Conservation (phyloP, 2,329 filamentous ascomycete species). For the Penicillium sp. region DNA sequence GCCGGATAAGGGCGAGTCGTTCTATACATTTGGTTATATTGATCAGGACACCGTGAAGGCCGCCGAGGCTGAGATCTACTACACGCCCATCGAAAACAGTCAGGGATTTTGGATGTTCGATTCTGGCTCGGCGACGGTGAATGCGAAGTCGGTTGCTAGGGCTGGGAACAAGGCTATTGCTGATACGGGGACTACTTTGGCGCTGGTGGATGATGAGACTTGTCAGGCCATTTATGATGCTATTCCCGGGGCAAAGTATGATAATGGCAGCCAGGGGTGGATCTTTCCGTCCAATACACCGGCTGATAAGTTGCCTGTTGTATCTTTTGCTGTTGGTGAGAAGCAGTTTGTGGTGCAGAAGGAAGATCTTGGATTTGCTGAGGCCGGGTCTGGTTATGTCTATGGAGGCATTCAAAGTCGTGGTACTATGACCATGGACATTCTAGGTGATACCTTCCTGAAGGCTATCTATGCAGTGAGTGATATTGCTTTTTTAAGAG, state of each 20-base stretch:
- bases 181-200: conserved; percentile 69
- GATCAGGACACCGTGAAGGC: conserved; percentile 59
- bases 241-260: conserved; percentile 61
- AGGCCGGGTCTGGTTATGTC: conserved; percentile 53
- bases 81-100: conserved; percentile 60
- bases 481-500: conserved; percentile 4
- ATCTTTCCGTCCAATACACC: conserved; percentile 57
- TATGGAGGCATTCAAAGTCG: conserved; percentile 67
- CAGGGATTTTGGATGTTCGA: conserved; percentile 68
- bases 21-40: conserved; percentile 73
- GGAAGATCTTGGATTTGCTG: conserved; percentile 60
- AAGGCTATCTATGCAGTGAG: conserved; percentile 63
- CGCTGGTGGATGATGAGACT: conserved; percentile 60
- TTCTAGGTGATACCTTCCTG: conserved; percentile 62
- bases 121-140: conserved; percentile 57
- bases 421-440: conserved; percentile 58
- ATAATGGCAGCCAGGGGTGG: conserved; percentile 59
- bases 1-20: conserved; percentile 50
- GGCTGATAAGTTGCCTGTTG: conserved; percentile 54
- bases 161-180: conserved; percentile 64
- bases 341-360: conserved; percentile 61
- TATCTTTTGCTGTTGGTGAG: conserved; percentile 63
- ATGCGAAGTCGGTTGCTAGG: conserved; percentile 52
- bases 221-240: conserved; percentile 62
- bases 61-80: conserved; percentile 55